Evolutionary conservation across 768 basidiomycete species (phyloP), one percentile per base, ranked within the genome.

Genomic region (Saitozyma sp.): DNA sequence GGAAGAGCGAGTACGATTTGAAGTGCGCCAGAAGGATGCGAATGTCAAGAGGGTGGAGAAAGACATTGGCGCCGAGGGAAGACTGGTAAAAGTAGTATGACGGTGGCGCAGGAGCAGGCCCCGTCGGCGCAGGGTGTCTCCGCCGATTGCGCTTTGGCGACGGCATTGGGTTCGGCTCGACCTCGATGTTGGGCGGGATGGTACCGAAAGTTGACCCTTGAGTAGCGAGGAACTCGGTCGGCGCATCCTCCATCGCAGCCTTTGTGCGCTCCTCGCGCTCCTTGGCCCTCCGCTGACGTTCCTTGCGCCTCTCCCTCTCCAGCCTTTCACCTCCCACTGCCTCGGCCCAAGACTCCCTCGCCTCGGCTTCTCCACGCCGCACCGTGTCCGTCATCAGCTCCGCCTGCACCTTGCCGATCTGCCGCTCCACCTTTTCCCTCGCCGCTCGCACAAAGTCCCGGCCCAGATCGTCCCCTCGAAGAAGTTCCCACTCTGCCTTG

Each of bases 21-120:
- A 70, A 97, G 76, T 94, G 89, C 11, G 91, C 85, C 49, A 93
- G 83, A 29, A 99, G 84, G 64, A 96, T 92, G 80, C 88, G 89
- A 80, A 96, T 97, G 77, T 99, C 95, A 39, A 99, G 84, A 3
- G 95, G 95, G 73, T 96, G 92, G 10, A 99, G 86, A 83, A 90
- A 99, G 68, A 96, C 84, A 9, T 92, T 89, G 60, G 90, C 83
- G 11, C 96, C 96, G 1, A 91, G 90, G 0, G 91, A 87, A 16
- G 92, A 89, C 78, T 98, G 96, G 78, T 98, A 99, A 80, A 89
- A 99, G 76, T 89, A 93, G 81, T 95, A 99, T 9, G 91, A 89
- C 9, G 91, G 89, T 6, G n/a, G n/a, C 14, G 90, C 89, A 16
- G 90, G 89, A 16, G 89, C 90, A 3, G 91, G 90, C 2, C 89